A percentile compares a stretch with the other conserved stretches of the same genome.
Conservation (phyloP, 352 stramenopile genomes). For the Phytopythium aichiense region DNA sequence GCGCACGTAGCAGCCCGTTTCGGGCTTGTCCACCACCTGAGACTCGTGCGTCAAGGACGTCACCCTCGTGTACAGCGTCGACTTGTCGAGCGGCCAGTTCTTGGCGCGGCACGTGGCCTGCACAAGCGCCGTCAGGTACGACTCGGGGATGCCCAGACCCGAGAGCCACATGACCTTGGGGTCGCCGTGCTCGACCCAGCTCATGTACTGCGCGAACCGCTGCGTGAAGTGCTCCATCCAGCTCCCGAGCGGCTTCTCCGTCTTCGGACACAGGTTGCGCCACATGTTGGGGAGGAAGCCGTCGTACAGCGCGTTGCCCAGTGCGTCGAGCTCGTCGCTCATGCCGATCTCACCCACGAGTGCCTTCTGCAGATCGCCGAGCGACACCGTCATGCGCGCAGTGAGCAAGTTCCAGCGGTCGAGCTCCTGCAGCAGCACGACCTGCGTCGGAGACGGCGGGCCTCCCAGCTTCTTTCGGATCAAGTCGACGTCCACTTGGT, state of each 20-base stretch:
- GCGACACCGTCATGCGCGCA: slow-evolving; percentile 73
- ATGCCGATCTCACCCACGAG: slow-evolving; percentile 95
- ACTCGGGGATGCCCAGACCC: slow-evolving; percentile 93
- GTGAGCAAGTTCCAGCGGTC: slow-evolving; percentile 94
- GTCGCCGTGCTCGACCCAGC: slow-evolving; percentile 89
- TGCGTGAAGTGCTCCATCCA: slow-evolving; percentile 94
- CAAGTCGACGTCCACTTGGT: slow-evolving; percentile 82
- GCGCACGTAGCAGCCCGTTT: slow-evolving; percentile 90
- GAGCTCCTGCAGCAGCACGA: slow-evolving; percentile 94
- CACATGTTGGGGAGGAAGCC: slow-evolving; percentile 92
- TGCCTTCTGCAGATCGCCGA: slow-evolving; percentile 90
- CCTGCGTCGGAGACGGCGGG: slow-evolving; percentile 84
- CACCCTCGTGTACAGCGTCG: slow-evolving; percentile 91
- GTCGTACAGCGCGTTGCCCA: slow-evolving; percentile 92
- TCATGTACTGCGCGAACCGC: slow-evolving; percentile 89
- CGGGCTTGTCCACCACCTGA: slow-evolving; percentile 61
- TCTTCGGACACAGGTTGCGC: slow-evolving; percentile 88
- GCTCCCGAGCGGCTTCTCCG: slow-evolving; percentile 92
- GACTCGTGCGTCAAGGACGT: slow-evolving; percentile 71
- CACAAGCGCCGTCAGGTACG: slow-evolving; percentile 94
- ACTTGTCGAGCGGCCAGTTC: slow-evolving; percentile 96
- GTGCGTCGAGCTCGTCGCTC: slow-evolving; percentile 92
- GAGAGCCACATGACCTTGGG: slow-evolving; percentile 93
- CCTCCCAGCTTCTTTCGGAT: slow-evolving; percentile 74
- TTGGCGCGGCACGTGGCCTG: slow-evolving; percentile 92